Evolutionary conservation across 306 rosid genomes (phyloP), one percentile per base, ranked within the genome.

Genomic region (Cercis canadensis): DNA sequence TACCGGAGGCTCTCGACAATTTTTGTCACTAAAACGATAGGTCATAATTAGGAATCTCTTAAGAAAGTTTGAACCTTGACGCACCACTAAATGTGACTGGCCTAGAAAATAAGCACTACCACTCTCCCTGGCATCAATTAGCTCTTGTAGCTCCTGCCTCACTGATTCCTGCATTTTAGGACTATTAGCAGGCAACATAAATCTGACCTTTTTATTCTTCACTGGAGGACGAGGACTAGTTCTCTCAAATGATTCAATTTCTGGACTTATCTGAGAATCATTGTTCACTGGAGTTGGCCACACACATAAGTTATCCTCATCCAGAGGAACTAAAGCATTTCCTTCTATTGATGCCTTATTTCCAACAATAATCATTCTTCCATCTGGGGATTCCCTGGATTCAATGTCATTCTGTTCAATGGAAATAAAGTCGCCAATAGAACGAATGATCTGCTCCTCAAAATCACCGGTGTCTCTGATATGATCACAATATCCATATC

Each of bases 101-200:
- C 92, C 97, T 50, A 88, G 73, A 80, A 91, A 85, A 75, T 91
- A 91, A 33, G 97, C 92, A 51, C 96, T 83, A 0, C 97, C 97
- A 62, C 90, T 91, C 79, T 91, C 96, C 81, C 95, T 82, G 0
- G 97, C 90, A 80, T 91, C 88, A 63, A 86, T 70, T 18, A 91
- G 80, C 58, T 78, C 92, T 62, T 79, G 74, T 0, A 88, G 83
- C 80, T 88, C 96, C 47, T 81, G 78, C 84, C 89, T 83, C 1
- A 86, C 92, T 52, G 65, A 67, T 46, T 43, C 67, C 24, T 52
- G 72, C 92, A 88, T 80, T 70, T 81, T 87, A 24, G 90, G 96
- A 76, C 90, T 75, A 60, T 77, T 65, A 1, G 77, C 70, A 36
- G 97, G 95, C 84, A 90, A 44, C 87, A 73, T 74, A 73, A 88